Evolutionary conservation across 1,284 basidiomycete species (phyloP).

Genomic region (Kwoniella shivajii): DNA sequence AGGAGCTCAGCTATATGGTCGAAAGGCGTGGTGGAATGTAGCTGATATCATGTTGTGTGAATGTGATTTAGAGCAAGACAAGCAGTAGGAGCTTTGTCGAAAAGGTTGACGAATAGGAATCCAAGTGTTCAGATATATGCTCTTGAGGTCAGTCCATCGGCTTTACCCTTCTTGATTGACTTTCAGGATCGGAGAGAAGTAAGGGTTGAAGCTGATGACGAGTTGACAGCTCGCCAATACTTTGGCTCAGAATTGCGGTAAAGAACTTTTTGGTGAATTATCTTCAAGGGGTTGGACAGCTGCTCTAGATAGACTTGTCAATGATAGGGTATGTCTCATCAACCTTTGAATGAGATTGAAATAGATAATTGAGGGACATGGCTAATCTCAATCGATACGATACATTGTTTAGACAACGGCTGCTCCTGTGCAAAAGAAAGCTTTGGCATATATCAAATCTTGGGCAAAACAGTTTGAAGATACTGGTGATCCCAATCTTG

Average conservation of each 20-base stretch:
- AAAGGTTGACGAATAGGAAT: slow-evolving; percentile 88
- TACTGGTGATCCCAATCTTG: slow-evolving; percentile 68
- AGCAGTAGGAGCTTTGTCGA: slow-evolving; percentile 81
- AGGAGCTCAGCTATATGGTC: not conserved
- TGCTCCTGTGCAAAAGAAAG: slow-evolving; percentile 79
- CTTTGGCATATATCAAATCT: slow-evolving; percentile 71
- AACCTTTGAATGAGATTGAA: not conserved
- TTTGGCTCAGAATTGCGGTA: slow-evolving; percentile 86
- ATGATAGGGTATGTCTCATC: slow-evolving; percentile 71
- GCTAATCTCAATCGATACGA: not conserved
- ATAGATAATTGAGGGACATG: not conserved
- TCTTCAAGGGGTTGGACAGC: slow-evolving; percentile 88
- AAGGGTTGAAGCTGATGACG: not conserved
- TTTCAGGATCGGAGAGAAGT: not conserved
- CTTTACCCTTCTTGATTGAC: not conserved
- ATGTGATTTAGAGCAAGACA: slow-evolving; percentile 69
- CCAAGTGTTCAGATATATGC: slow-evolving; percentile 96
- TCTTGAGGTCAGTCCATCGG: slow-evolving; percentile 58
- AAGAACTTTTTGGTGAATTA: slow-evolving; percentile 81
- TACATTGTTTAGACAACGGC: slow-evolving; percentile 69
- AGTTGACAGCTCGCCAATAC: slow-evolving; percentile 71
- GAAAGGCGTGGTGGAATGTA: not conserved
- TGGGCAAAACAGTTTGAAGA: slow-evolving; percentile 85
- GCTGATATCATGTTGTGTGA: not conserved
- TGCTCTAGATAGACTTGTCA: slow-evolving; percentile 79